phyloP scores from a whole-genome alignment of 768 basidiomycete species.

The Gyrodon lividus region DNA sequence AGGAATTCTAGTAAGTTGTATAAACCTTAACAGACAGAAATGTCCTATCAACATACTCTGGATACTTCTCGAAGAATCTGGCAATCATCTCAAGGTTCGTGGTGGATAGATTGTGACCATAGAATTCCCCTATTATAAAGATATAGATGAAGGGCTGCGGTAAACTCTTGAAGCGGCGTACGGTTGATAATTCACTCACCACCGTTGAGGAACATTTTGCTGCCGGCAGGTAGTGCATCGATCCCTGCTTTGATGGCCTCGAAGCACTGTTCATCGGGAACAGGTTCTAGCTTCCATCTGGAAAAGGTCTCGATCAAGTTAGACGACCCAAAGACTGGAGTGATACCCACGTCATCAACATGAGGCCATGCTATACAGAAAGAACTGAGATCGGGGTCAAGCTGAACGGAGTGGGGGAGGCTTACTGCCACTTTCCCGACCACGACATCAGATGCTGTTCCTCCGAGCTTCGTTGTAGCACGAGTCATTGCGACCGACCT shows the following conservation, averaged over 20 bases:
- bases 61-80: constrained; percentile 47
- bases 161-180: neutral
- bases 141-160: neutral
- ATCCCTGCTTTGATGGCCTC: constrained; percentile 56
- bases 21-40: constrained; percentile 37
- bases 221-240: constrained; percentile 40
- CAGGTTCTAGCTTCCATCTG: constrained; percentile 44
- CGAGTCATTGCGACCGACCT: constrained; percentile 23
- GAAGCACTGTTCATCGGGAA: constrained; percentile 60
- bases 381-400: neutral
- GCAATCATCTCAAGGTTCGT: constrained; percentile 51
- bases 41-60: constrained; percentile 33
- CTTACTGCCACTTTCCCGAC: constrained; percentile 42
- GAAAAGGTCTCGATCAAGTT: neutral
- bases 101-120: constrained; percentile 41
- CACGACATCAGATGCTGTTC: constrained; percentile 35
- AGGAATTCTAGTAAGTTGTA: neutral
- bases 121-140: constrained; percentile 51
- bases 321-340: no score
- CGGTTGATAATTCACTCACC: constrained; percentile 26
- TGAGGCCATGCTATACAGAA: constrained; percentile 44
- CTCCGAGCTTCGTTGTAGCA: constrained; percentile 36
- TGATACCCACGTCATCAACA: constrained; percentile 51
- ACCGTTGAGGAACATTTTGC: constrained; percentile 52
- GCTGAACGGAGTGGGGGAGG: neutral